Evolutionary conservation across 176 grass and related monocot genomes (phyloP).

Genomic region (Pontederia crassipes): DNA sequence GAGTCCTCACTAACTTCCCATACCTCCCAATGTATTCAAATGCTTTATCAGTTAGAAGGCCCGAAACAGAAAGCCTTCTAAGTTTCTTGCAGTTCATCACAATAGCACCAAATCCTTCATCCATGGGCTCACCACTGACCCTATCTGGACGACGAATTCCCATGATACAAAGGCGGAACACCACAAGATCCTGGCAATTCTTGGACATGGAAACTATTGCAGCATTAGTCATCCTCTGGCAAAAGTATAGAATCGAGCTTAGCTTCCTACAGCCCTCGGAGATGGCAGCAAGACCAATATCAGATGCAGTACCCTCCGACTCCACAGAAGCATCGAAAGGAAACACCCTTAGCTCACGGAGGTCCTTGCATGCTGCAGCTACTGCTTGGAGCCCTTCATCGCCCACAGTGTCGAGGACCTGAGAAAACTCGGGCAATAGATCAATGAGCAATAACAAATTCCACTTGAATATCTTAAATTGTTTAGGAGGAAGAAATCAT

Average conservation of each 20-base stretch:
- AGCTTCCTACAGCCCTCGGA: slow-evolving; percentile 18
- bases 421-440: background rate
- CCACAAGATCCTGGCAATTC: slow-evolving; percentile 16
- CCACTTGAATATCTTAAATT: background rate
- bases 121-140: too few species aligned
- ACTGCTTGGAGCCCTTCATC: slow-evolving; percentile 12
- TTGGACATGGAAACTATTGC: slow-evolving; percentile 8
- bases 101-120: too few species aligned
- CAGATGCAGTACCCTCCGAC: slow-evolving; percentile 8
- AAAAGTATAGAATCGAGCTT: slow-evolving; percentile 9
- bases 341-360: slow-evolving; percentile 10
- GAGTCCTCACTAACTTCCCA: too few species aligned
- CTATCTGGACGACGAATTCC: too few species aligned
- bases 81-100: too few species aligned
- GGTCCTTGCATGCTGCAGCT: slow-evolving; percentile 6
- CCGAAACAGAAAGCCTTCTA: too few species aligned
- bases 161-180: slow-evolving; percentile 4
- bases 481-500: background rate
- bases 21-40: too few species aligned
- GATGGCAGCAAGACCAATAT: slow-evolving; percentile 5
- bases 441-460: background rate
- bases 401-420: slow-evolving; percentile 7
- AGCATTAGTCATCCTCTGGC: slow-evolving; percentile 8
- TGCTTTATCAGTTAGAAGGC: too few species aligned
- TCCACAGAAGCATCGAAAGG: slow-evolving; percentile 8